A percentile compares a stretch with the other conserved stretches of the same genome.
Conservation (phyloP, 2,329 filamentous ascomycete species). For the Sclerotinia sclerotiorum region DNA sequence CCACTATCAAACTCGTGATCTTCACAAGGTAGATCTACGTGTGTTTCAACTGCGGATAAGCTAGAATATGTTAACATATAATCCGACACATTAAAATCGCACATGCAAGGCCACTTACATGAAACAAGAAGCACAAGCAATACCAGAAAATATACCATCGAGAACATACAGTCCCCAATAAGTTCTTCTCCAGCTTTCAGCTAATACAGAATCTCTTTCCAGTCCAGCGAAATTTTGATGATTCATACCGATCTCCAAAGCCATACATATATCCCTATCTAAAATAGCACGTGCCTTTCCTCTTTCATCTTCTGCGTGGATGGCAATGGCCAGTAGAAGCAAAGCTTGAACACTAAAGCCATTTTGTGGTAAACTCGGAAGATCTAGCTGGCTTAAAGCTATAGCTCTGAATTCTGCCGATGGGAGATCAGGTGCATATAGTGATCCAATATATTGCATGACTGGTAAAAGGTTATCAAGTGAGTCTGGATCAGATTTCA, state of each 20-base stretch:
- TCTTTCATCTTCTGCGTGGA: constrained; percentile 42
- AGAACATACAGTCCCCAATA: constrained; percentile 45
- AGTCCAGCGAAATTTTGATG: constrained; percentile 51
- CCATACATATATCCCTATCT: constrained; percentile 55
- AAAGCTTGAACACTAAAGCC: constrained; percentile 43
- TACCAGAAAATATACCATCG: constrained; percentile 33
- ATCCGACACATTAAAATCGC: neutral
- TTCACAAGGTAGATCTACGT: constrained; percentile 45
- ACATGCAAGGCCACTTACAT: constrained; percentile 24
- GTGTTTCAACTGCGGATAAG: constrained; percentile 38
- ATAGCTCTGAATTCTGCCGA: constrained; percentile 41
- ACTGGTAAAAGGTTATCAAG: constrained; percentile 38
- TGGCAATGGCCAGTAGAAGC: constrained; percentile 43
- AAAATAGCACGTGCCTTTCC: constrained; percentile 37
- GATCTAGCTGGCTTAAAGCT: constrained; percentile 32
- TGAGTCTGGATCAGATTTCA: constrained; percentile 41
- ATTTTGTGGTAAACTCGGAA: constrained; percentile 36
- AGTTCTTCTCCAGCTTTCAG: constrained; percentile 46
- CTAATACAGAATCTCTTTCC: constrained; percentile 42
- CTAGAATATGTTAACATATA: constrained; percentile 21
- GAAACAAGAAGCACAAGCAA: constrained; percentile 33
- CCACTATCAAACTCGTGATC: constrained; percentile 46
- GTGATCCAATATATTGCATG: constrained; percentile 44
- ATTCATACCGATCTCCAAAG: constrained; percentile 61
- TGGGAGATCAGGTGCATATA: constrained; percentile 40